A percentile compares a stretch with the other conserved stretches of the same genome.
Evolutionary conservation across 2,329 filamentous ascomycete genomes (phyloP).

Genomic region (Cryphonectria parasitica): DNA sequence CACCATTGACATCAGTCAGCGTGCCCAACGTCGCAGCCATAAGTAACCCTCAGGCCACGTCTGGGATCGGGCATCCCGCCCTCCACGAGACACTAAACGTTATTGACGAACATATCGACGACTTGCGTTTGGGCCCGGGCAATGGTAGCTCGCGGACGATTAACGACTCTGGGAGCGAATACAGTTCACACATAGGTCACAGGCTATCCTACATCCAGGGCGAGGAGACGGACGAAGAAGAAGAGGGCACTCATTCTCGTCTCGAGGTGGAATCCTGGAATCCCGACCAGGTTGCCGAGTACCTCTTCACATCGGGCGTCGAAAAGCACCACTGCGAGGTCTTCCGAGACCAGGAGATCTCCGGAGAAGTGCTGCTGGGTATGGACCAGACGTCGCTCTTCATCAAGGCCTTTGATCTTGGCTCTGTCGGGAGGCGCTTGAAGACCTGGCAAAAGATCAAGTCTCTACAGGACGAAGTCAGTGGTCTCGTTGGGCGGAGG

Average conservation of each 20-base stretch:
- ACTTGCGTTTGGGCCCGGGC: conserved; percentile 65
- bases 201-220: conserved; percentile 91
- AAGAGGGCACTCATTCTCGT: conserved; percentile 68
- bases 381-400: conserved; percentile 97
- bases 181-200: conserved; percentile 77
- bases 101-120: conserved; percentile 95
- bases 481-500: conserved; percentile 53
- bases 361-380: conserved; percentile 86
- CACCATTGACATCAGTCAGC: conserved; percentile 48
- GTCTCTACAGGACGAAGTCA: conserved; percentile 84
- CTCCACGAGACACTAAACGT: conserved; percentile 95
- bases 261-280: conserved; percentile 81
- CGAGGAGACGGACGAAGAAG: conserved; percentile 93
- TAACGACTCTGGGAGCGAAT: conserved; percentile 86
- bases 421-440: conserved; percentile 83
- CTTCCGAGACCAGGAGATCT: conserved; percentile 94
- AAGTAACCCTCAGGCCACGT: conserved; percentile 34
- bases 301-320: conserved; percentile 82
- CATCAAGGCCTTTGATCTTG: conserved; percentile 92
- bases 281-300: conserved; percentile 82
- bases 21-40: conserved; percentile 31
- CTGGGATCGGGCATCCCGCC: conserved; percentile 66
- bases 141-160: conserved; percentile 55
- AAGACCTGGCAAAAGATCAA: conserved; percentile 99
- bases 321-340: conserved; percentile 91